A percentile compares a stretch with the other conserved stretches of the same genome.
These are phyloP conservation scores for Fusarium secorum DNA, from an alignment of 2,329 filamentous ascomycete species.

Conservation along the genomic window DNA sequence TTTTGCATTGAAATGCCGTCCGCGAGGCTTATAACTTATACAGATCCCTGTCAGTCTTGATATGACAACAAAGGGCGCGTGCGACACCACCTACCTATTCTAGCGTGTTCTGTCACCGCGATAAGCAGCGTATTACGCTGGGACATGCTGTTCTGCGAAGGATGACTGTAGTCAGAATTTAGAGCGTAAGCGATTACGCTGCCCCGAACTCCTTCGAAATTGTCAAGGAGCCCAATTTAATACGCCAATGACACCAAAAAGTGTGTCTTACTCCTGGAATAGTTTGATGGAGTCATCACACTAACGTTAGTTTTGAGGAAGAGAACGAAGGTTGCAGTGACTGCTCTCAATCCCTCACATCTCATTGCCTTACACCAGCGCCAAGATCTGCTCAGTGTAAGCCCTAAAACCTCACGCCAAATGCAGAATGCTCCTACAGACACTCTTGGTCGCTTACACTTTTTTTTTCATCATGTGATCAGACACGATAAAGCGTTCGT, in stretches of 20 bases:
- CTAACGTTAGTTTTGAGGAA: not conserved
- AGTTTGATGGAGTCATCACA: too few relatives aligned
- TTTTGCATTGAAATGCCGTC: too few relatives aligned
- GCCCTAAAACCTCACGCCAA: not conserved
- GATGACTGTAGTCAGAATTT: not conserved
- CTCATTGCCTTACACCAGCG: not conserved
- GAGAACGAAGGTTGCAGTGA: too few relatives aligned
- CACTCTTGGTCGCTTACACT: too few relatives aligned
- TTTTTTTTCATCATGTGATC: accelerated
- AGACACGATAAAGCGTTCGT: not conserved
- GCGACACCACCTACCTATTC: not conserved
- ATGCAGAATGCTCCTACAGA: too few relatives aligned
- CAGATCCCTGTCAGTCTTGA: not conserved
- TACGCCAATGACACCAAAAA: too few relatives aligned
- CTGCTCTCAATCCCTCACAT: not conserved
- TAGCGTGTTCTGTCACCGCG: not conserved
- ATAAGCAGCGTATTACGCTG: not conserved
- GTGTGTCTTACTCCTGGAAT: not conserved
- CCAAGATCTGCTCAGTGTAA: not conserved
- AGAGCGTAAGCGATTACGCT: not conserved
- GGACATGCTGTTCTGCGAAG: not conserved
- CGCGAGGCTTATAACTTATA: not conserved
- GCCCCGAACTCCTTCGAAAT: not conserved
- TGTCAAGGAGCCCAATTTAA: not conserved
- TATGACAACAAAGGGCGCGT: not conserved